phyloP scores from a whole-genome alignment of 768 basidiomycete species.

The Suillus hirtellus region DNA sequence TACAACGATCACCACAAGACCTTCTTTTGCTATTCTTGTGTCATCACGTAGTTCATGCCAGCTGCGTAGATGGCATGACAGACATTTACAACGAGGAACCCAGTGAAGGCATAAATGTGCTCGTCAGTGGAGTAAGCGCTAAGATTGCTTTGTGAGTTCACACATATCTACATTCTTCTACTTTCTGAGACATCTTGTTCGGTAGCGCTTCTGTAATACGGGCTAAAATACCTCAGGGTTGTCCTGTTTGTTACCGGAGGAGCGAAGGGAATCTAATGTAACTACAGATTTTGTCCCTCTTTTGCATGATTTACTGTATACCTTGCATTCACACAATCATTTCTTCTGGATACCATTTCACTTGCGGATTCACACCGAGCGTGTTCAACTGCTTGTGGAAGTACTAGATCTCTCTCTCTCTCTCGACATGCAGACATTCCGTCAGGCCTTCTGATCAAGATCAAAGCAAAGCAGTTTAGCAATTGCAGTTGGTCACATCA shows the following conservation, averaged over 20 bases:
- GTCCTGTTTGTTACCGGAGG: conserved; percentile 73
- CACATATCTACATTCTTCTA: not conserved
- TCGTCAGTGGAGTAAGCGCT: conserved; percentile 51
- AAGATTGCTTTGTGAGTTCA: conserved; percentile 76
- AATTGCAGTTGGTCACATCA: not conserved
- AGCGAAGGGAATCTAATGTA: conserved; percentile 47
- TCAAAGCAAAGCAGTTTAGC: not conserved
- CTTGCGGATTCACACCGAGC: not conserved
- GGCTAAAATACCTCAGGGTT: conserved; percentile 62
- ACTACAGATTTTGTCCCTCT: not conserved
- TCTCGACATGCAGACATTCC: not conserved
- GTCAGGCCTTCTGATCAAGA: not conserved
- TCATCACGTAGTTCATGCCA: conserved; percentile 83
- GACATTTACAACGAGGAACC: conserved; percentile 63
- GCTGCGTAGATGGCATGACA: conserved; percentile 69
- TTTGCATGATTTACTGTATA: conserved; percentile 11
- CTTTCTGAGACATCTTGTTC: conserved; percentile 18
- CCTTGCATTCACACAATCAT: not conserved
- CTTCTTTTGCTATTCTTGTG: conserved; percentile 82
- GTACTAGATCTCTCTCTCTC: not conserved
- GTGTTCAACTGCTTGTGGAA: not conserved
- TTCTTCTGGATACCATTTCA: not conserved
- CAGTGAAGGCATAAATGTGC: conserved; percentile 41
- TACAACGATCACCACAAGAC: conserved; percentile 59
- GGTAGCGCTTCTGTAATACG: conserved; percentile 70